A percentile compares a stretch with the other conserved stretches of the same genome.
phyloP scores from a whole-genome alignment of 192 early-diverging fungal species.

The Backusella parvicylindrica region DNA sequence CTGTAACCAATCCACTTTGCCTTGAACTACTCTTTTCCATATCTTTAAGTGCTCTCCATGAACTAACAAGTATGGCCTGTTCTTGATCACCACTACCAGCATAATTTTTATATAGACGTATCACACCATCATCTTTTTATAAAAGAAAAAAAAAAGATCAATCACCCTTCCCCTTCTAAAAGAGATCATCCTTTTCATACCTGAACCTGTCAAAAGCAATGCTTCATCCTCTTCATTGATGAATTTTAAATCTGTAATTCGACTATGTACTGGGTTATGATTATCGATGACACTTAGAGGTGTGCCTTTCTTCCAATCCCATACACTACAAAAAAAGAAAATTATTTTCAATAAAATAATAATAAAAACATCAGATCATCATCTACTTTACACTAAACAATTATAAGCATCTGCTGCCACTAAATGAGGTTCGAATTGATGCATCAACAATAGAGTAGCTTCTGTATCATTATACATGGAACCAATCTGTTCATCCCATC shows the following conservation, averaged over 20 bases:
- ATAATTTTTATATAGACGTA: conserved; percentile 74
- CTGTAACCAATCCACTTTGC: conserved; percentile 59
- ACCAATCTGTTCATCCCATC: conserved; percentile 52
- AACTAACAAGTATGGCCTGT: conserved; percentile 60
- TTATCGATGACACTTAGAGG: conserved; percentile 66
- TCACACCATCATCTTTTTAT: conserved; percentile 67
- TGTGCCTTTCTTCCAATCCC: conserved; percentile 66
- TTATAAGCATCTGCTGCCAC: conserved; percentile 71
- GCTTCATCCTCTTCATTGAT: conserved; percentile 90
- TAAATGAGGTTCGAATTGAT: conserved; percentile 84
- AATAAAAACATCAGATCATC: too few species aligned
- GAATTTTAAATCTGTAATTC: conserved; percentile 75
- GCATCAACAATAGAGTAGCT: conserved; percentile 61
- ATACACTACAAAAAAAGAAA: conserved; percentile 49
- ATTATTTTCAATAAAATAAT: background rate
- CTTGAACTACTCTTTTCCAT: conserved; percentile 51
- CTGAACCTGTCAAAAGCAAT: conserved; percentile 80
- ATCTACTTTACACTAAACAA: conserved; percentile 50
- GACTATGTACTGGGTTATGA: conserved; percentile 61
- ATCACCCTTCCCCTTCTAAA: too few species aligned
- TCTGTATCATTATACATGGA: conserved; percentile 51
- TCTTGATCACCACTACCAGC: conserved; percentile 41
- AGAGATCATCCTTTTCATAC: too few species aligned
- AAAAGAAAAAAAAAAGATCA: background rate
- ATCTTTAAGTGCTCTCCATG: conserved; percentile 76